Evolutionary conservation across 1,284 basidiomycete species (phyloP), one percentile per base, ranked within the genome.

Genomic region (Irpex sp.): DNA sequence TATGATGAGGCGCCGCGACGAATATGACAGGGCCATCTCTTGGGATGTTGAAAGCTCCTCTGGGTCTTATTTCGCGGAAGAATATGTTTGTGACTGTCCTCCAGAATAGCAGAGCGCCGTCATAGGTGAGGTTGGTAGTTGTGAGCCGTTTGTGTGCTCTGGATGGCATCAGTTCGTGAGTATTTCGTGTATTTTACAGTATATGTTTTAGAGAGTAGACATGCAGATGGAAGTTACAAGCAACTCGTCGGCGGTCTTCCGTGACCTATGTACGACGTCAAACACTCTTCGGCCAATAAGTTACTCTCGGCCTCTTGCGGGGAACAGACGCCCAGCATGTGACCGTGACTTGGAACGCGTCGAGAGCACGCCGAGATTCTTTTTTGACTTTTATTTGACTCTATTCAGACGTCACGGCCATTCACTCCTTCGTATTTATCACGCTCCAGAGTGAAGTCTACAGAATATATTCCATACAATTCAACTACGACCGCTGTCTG

Each of bases 11-110:
- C 11, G 95, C 97, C 57, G 86, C 95, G 59, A 97, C 97, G 77
- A 99, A 98, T 71, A 99, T 95, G 68, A 98, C 87, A 5, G 97
- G 94, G 0, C 95, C 97, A 66, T 94, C 85, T 64, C 83, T 83
- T 39, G 97, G 97, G 60, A 99, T 95, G 72, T 98, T 93, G 83
- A 93, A 98, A 49, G 96, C 92, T 58, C 97, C 95, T 75, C 97
- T 84, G 1, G 96, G 94, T 66, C 96, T 85, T 70, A 99, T 92
- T 79, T 99, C 97, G 65, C 97, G 83, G 81, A 99, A 99, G 84
- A 99, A 99, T 70, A 99, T 90, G 77, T 94, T 94, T 70, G 93
- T 94, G 65, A 99, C 85, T 21, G 88, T 81, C 63, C 90, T 81
- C 93, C 93, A 93, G 76, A 93, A 90, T 47, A 89, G 71, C 73